phyloP scores from a whole-genome alignment of 495 filamentous ascomycete species.

The Penicillium desertorum region DNA sequence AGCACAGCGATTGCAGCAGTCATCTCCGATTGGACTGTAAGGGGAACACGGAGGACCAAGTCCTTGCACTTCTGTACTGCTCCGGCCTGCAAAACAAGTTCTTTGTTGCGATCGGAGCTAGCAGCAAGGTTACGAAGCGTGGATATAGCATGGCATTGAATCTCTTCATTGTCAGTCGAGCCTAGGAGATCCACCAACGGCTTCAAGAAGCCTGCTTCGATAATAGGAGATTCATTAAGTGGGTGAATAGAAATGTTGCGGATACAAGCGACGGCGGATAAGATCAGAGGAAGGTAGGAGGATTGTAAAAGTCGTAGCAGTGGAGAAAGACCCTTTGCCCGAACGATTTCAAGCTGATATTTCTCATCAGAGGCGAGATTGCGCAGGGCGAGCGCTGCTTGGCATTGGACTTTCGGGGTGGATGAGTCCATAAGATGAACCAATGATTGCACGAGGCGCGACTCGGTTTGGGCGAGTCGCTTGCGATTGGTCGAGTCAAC shows the following conservation, averaged over 20 bases:
- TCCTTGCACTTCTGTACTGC: conserved; percentile 99
- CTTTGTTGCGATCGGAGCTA: conserved; percentile 95
- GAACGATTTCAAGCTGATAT: conserved; percentile 96
- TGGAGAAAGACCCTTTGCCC: conserved; percentile 77
- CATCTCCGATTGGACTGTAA: conserved; percentile 98
- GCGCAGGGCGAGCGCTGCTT: conserved; percentile 89
- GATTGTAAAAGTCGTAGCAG: conserved; percentile 89
- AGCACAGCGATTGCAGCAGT: conserved; percentile 98
- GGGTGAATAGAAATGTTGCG: conserved; percentile 99
- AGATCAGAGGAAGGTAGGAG: conserved; percentile 89
- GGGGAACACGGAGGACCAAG: conserved; percentile 85
- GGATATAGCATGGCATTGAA: conserved; percentile 97
- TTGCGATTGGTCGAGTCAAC: conserved; percentile 90
- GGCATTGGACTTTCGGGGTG: conserved; percentile 96
- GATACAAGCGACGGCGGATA: conserved; percentile 97
- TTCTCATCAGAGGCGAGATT: conserved; percentile 98
- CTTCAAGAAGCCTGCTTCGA: conserved; percentile 92
- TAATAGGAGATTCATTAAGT: conserved; percentile 98
- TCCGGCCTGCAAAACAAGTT: conserved; percentile 90
- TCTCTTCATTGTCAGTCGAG: conserved; percentile 96
- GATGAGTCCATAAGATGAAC: conserved; percentile 96
- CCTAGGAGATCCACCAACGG: conserved; percentile 91
- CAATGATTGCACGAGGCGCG: conserved; percentile 84
- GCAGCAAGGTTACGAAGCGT: conserved; percentile 94
- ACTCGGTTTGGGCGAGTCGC: conserved; percentile 83